A percentile compares a stretch with the other conserved stretches of the same genome.
These are phyloP conservation scores for Chlorencoelia australis DNA, from an alignment of 2,329 filamentous ascomycete species.

Conservation along the genomic window DNA sequence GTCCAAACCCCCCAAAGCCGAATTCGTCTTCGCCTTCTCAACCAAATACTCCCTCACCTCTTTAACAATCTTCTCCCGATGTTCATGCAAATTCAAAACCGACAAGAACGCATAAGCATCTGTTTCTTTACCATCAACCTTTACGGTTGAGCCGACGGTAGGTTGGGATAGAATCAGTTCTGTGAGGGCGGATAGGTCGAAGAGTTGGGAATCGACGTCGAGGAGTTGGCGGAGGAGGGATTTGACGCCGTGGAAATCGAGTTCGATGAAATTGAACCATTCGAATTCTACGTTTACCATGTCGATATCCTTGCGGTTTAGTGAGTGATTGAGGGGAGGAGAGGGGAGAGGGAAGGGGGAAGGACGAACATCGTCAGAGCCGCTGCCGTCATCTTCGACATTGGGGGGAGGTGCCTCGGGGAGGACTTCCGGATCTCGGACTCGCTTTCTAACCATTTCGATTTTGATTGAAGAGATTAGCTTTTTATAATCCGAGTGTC, in stretches of 20 bases:
- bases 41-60: conserved; percentile 63
- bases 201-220: conserved; percentile 74
- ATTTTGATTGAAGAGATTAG: no score
- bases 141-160: conserved; percentile 85
- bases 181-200: conserved; percentile 78
- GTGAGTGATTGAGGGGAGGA: conserved; percentile 4
- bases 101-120: conserved; percentile 92
- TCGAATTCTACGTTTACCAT: conserved; percentile 95
- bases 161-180: conserved; percentile 83
- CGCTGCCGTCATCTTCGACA: conserved; percentile 21
- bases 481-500: no score
- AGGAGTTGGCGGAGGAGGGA: conserved; percentile 83
- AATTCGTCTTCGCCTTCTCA: conserved; percentile 39
- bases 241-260: conserved; percentile 95
- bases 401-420: conserved; percentile 20
- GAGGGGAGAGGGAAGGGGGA: background rate
- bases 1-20: conserved; percentile 26
- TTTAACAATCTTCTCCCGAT: conserved; percentile 57
- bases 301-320: conserved; percentile 60
- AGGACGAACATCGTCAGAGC: conserved; percentile 17
- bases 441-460: conserved; percentile 29
- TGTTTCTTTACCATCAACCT: conserved; percentile 88
- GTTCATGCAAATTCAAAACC: conserved; percentile 70
- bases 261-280: conserved; percentile 90
- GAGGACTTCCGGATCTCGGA: conserved; percentile 25